These are phyloP conservation scores for Paramyrothecium sp. DNA, from an alignment of 2,329 filamentous ascomycete genomes.

Conservation along the genomic window DNA sequence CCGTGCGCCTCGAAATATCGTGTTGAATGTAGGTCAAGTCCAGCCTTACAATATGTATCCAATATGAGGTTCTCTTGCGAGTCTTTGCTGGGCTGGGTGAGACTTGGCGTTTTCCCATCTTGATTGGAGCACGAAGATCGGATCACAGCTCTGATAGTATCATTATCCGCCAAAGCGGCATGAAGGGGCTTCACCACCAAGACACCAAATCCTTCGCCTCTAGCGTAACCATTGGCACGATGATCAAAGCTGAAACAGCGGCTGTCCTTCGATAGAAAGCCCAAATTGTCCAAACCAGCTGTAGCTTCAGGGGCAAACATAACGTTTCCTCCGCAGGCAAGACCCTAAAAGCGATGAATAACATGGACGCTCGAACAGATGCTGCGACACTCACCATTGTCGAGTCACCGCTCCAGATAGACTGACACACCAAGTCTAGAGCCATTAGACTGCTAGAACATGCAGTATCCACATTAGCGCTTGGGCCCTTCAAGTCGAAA, in stretches of 20 bases:
- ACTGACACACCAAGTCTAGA: too few species aligned
- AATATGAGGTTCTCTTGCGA: slow-evolving; percentile 40
- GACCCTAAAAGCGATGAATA: too few species aligned
- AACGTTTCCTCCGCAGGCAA: too few species aligned
- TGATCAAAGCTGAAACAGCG: slow-evolving; percentile 42
- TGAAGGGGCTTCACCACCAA: slow-evolving; percentile 75
- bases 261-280: background rate
- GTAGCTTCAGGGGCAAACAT: background rate
- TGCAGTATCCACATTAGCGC: too few species aligned
- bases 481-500: too few species aligned
- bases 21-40: slow-evolving; percentile 19
- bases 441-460: too few species aligned
- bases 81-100: slow-evolving; percentile 45
- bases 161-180: slow-evolving; percentile 72
- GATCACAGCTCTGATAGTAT: slow-evolving; percentile 72
- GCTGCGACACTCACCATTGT: too few species aligned
- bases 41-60: slow-evolving; percentile 34
- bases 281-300: background rate
- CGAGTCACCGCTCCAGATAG: too few species aligned
- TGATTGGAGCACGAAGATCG: slow-evolving; percentile 53
- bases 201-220: slow-evolving; percentile 71
- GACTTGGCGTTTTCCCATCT: slow-evolving; percentile 25
- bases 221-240: slow-evolving; percentile 77
- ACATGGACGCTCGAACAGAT: too few species aligned
- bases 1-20: slow-evolving; percentile 42